Base-by-base conservation (phyloP, 352 stramenopile genomes). In the Globisporangium cystogenes region DNA sequence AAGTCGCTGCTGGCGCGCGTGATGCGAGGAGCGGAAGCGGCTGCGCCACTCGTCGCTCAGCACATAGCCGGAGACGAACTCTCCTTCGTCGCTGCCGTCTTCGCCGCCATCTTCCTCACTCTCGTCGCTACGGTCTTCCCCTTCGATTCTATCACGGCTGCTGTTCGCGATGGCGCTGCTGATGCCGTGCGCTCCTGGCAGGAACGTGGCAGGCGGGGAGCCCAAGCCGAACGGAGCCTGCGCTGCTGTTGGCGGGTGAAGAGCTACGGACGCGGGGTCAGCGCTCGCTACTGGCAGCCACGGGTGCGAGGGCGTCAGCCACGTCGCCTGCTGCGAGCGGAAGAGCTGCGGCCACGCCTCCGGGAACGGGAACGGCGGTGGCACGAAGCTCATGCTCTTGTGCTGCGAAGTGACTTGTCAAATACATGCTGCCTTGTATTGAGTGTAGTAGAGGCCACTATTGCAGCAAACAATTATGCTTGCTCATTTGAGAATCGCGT, bases 281-380 rank as follows among this genome's bases (percentile, higher is more conserved):
- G 8, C 33, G 3, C 12, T 7, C 45, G 8, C 20, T n/a, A n/a
- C n/a, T 10, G 14, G 6, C 20, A 41, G 8, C 12, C 26, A 23
- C 18, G 16, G n/a, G 20, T 31, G 7, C 18, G 18, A 40, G 8
- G 33, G 33, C 33, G 33, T 18, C 20, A 93, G 67, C 82, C 82
- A 93, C 18, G 27, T 51, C 29, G 53, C 58, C 23, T 77, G 65
- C 26, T 67, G 59, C 39, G 62, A 60, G 39, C 74, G 61, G 37
- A 82, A 75, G 24, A 90, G 42, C 39, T 53, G 44, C 42, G 68
- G 60, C 82, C 82, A 93, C 36, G 57, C 67, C 51, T 87, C 72
- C 18, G 77, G 78, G 58, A 93, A 90, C 59, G 82, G 82, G 65
- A 80, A 93, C 56, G 82, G 82, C 56, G 82, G 82, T 47, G 76